Percentiles rank a stretch among this genome's conserved stretches.
Conservation (phyloP, 2,329 filamentous ascomycete species). For the Meredithiella fracta region DNA sequence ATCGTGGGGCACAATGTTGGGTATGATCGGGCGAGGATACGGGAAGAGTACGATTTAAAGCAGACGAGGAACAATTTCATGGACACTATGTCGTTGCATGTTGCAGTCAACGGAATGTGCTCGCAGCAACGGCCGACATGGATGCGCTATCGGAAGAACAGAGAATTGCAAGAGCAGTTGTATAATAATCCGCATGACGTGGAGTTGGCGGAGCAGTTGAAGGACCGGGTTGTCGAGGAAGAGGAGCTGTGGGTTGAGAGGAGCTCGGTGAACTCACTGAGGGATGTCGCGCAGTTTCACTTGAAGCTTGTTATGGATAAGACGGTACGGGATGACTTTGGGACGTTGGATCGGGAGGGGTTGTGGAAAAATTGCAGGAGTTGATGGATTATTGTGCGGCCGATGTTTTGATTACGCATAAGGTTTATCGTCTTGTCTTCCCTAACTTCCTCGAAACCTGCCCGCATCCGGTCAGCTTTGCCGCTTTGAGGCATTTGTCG, state of each 20-base stretch:
- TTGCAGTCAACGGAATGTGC: conserved; percentile 98
- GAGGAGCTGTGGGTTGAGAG: conserved; percentile 92
- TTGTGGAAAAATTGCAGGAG: conserved; percentile 58
- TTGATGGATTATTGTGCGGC: conserved; percentile 88
- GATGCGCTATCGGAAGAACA: conserved; percentile 90
- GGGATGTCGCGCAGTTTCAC: conserved; percentile 93
- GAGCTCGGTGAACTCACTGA: conserved; percentile 86
- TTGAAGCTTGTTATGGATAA: conserved; percentile 87
- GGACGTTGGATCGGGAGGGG: conserved; percentile 57
- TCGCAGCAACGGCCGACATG: conserved; percentile 89
- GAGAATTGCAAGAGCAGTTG: conserved; percentile 67
- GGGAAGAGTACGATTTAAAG: conserved; percentile 73
- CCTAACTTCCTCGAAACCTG: conserved; percentile 78
- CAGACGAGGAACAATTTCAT: conserved; percentile 78
- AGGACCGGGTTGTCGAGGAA: conserved; percentile 55
- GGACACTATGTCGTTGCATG: conserved; percentile 96
- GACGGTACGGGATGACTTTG: conserved; percentile 69
- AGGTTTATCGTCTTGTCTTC: conserved; percentile 86
- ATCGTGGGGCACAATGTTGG: conserved; percentile 92
- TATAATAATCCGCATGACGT: conserved; percentile 52
- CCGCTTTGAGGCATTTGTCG: conserved; percentile 79
- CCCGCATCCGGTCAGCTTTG: conserved; percentile 94
- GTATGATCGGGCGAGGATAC: conserved; percentile 74
- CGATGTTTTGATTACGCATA: conserved; percentile 83
- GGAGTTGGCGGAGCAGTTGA: conserved; percentile 55